A percentile compares a stretch with the other conserved stretches of the same genome.
phyloP scores from a whole-genome alignment of 2,329 filamentous ascomycete species.

The Xylaria sp. region DNA sequence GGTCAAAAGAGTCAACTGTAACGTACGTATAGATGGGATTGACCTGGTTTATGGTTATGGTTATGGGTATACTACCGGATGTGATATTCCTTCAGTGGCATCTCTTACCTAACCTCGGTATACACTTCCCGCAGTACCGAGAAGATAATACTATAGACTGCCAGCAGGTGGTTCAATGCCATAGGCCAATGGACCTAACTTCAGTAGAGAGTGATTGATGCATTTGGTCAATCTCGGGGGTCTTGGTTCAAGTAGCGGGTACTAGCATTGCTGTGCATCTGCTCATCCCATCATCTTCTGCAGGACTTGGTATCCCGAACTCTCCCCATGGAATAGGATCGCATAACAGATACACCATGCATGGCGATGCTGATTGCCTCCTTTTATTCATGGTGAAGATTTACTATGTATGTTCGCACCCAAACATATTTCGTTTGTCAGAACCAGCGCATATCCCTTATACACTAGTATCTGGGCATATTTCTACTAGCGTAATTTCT shows the following conservation, averaged over 20 bases:
- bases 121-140: neutral
- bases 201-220: conserved; percentile 2
- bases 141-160: neutral
- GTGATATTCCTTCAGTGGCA: neutral
- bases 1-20: neutral
- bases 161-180: neutral
- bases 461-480: neutral
- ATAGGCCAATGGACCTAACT: neutral
- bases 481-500: neutral
- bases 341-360: conserved; percentile 2
- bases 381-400: neutral
- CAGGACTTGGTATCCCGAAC: conserved; percentile 21
- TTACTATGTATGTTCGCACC: neutral
- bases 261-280: conserved; percentile 14
- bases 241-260: conserved; percentile 8
- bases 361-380: neutral
- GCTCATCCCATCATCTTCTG: conserved; percentile 26
- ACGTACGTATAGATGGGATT: neutral
- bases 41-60: neutral
- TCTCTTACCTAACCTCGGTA: too few relatives aligned
- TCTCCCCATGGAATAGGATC: conserved; percentile 9
- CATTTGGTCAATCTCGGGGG: neutral
- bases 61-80: too few relatives aligned
- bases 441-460: neutral
- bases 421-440: neutral